Evolutionary conservation across 2,329 filamentous ascomycete species (phyloP), one percentile per base, ranked within the genome.

Genomic region (Fusarium ramigenum): DNA sequence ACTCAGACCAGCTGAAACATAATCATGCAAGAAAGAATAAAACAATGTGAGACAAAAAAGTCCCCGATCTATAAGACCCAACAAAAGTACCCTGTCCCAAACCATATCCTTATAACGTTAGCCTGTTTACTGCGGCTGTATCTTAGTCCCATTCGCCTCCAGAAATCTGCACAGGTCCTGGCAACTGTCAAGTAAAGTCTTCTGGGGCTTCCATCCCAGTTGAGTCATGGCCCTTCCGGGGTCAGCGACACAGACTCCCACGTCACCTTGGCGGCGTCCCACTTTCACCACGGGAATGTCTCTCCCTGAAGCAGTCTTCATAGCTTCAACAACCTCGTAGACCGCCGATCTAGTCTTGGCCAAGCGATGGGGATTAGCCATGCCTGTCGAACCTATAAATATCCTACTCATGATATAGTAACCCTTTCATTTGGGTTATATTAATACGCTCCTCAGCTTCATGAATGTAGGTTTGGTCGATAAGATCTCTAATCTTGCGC

Each of bases 171-270:
- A 74, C 28, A 74, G 32, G 16, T 74, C 70, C 23, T 18, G 57
- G 7, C 70, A 73, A 16, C 71, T 74, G 23, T 73, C 66, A 14
- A 70, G 70, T 7, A 73, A 60, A 3, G 71, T 68, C 66, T 73
- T 74, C 7, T 19, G 47, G 11, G 70, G 70, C 30, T 73, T 74
- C 85, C 84, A 87, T n/a, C 82, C 84, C 11, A 86, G 78, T 74
- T 86, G 84, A 10, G 76, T 72, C 42, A 75, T 75, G 5, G 85
- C 85, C 28, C 83, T 80, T 25, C 78, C 77, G 21, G 82, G 82
- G 56, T 80, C 81, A 4, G 85, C 85, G 2, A 85, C 83, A 60
- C 84, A 85, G 44, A 79, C 79, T 12, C 57, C 62, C 2, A 64
- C 62, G 11, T 64, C 62, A 15, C 62, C 62, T 11, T 62, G 44